Percentiles rank a stretch among this genome's conserved stretches.
phyloP scores from a whole-genome alignment of 495 filamentous ascomycete genomes.

The Bryoglossum gracile region DNA sequence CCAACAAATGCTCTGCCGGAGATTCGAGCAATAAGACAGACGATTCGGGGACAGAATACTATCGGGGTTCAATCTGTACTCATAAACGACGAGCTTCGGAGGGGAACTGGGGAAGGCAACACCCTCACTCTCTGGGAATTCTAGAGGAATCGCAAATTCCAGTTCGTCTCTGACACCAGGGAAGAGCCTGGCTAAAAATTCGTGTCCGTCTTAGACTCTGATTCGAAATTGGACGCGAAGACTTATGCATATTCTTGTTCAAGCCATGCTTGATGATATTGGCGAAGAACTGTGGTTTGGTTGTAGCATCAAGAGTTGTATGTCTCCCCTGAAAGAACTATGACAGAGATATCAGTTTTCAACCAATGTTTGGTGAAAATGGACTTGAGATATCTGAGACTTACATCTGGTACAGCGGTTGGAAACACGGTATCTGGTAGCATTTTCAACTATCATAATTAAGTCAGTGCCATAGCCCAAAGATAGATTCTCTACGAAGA shows the following conservation, averaged over 20 bases:
- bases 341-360: background rate
- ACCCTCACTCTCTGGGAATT: conserved; percentile 7
- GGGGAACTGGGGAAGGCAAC: background rate
- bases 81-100: background rate
- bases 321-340: background rate
- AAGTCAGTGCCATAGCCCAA: background rate
- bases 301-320: background rate
- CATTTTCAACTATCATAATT: conserved; percentile 20
- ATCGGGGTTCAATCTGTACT: conserved; percentile 8
- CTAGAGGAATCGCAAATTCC: background rate
- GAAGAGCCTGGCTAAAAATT: background rate
- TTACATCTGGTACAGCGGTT: background rate
- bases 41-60: background rate
- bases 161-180: conserved; percentile 4
- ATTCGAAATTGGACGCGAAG: background rate
- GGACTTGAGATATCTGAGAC: background rate
- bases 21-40: background rate
- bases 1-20: background rate
- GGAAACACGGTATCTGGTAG: conserved; percentile 25
- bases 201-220: background rate
- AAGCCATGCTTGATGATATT: background rate
- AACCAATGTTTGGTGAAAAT: too few relatives aligned
- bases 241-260: conserved; percentile 3
- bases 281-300: background rate
- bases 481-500: background rate